Evolutionary conservation across 148 eudicot genomes (phyloP), one percentile per base, ranked within the genome.

Genomic region (Rhododendron henanense): DNA sequence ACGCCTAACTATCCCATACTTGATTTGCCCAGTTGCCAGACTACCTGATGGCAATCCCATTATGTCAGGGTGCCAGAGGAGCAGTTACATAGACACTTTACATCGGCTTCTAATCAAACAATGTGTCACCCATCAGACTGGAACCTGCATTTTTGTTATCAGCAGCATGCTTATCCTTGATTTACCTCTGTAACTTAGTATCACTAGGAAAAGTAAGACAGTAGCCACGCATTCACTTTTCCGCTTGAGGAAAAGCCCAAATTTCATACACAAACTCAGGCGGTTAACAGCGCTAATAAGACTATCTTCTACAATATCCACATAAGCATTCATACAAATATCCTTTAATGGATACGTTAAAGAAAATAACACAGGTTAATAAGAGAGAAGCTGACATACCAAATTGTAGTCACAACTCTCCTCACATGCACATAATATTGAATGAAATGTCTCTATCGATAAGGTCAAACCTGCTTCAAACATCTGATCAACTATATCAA

Each of bases 401-500:
- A 94, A 84, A 88, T 91, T 91, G 85, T 84, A 95, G 81, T 97
- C 98, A 87, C 92, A 92, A 87, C 89, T 91, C 79, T 90, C 90
- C 41, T 93, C 92, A 83, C 98, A 97, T 63, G 96, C 91, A 80
- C 88, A 90, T 84, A 95, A 91, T 84, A 97, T 87, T 79, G 79
- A 89, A 88, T 93, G 91, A 89, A 94, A 81, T 75, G 91, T 87
- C 82, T 87, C 92, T 5, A 91, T 53, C 37, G 95, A 88, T 77
- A 90, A 61, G 45, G 90, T 75, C 84, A 92, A 85, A 74, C 96
- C 96, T 48, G 88, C 95, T 90, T 90, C 88, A 81, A 89, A 83
- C 88, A 95, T 92, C 85, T 93, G 90, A 61, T 93, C 98, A 65
- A 90, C 91, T 87, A 95, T 65, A 89, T 94, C 94, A 87, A 95